phyloP scores from a whole-genome alignment of 2,329 filamentous ascomycete species.

The Rosellinia necatrix region DNA sequence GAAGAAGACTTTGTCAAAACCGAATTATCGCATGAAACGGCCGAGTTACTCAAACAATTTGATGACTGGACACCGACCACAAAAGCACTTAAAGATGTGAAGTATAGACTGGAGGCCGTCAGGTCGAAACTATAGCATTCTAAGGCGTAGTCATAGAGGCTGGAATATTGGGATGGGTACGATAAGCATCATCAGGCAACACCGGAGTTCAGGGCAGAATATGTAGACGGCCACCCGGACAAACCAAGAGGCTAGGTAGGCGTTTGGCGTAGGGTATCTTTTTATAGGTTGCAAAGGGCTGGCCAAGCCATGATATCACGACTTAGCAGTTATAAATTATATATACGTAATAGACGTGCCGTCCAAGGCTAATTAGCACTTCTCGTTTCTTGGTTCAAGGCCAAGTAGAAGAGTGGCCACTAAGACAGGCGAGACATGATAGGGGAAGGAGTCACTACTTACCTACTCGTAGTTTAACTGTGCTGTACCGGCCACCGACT shows the following conservation, averaged over 20 bases:
- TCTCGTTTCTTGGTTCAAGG: neutral
- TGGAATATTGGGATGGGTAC: slow-evolving; percentile 4
- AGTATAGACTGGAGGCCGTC: slow-evolving; percentile 90
- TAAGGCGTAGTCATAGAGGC: neutral
- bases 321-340: neutral
- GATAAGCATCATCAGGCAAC: neutral
- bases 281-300: neutral
- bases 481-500: too few relatives aligned
- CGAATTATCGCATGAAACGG: slow-evolving; percentile 76
- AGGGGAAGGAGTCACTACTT: too few relatives aligned
- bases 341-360: slow-evolving; percentile 5
- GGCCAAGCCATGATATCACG: neutral
- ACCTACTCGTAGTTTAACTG: too few relatives aligned
- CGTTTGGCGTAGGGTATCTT: neutral
- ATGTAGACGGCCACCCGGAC: slow-evolving; percentile 6
- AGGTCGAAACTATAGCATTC: slow-evolving; percentile 71
- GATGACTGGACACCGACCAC: slow-evolving; percentile 90
- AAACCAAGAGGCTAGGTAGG: neutral
- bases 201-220: slow-evolving; percentile 16
- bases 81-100: slow-evolving; percentile 93
- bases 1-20: slow-evolving; percentile 91
- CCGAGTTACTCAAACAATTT: slow-evolving; percentile 81
- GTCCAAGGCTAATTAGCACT: neutral
- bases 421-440: too few relatives aligned
- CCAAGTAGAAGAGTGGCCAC: too few relatives aligned